Evolutionary conservation across 2,329 filamentous ascomycete genomes (phyloP), one percentile per base, ranked within the genome.

Genomic region (Penicillium corylophilum): DNA sequence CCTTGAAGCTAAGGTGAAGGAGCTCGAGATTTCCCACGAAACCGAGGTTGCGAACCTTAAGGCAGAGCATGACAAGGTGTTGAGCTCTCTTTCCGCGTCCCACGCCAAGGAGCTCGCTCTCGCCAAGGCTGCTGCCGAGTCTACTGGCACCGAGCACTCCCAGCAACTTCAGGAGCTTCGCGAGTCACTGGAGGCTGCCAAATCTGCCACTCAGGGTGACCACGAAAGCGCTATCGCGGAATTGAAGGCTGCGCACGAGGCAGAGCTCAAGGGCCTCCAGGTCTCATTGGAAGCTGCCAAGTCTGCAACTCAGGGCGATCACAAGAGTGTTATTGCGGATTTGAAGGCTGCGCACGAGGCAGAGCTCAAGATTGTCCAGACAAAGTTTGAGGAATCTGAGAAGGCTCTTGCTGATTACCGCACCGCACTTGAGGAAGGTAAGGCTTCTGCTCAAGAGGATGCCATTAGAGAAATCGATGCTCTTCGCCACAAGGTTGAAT

Each of bases 391-490:
- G 23, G 61, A 62, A 0, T 64, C 70, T 2, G 67, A 73, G 52
- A 63, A 70, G 43, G 64, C 69, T 18, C 60, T 73, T 5, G 50
- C 48, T 10, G 68, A 71, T 45, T 63, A 66, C 13, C 67, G 66
- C 36, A 67, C 65, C 26, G 64, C 65, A 28, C 51, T 68, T n/a
- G 70, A 74, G 29, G 66, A 72, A 12, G 64, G 65, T 29, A 59
- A 60, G 16, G 65, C 60, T 28, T 66, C 69, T 8, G 66, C 69
- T 10, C 67, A 71, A 47, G 60, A 65, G 12, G 64, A 63, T 36
- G 70, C 70, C 13, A 57, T 64, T 15, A 64, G 71, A 23, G 70
- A 73, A 43, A 69, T 73, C 31, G 66, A 71, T 15, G 58, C 65
- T 28, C 64, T 73, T 20, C 66, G 64, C 45, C 66, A 69, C 48